Evolutionary conservation across 176 grass and related monocot genomes (phyloP), one percentile per base, ranked within the genome.

Genomic region (Alopecurus myosuroides): DNA sequence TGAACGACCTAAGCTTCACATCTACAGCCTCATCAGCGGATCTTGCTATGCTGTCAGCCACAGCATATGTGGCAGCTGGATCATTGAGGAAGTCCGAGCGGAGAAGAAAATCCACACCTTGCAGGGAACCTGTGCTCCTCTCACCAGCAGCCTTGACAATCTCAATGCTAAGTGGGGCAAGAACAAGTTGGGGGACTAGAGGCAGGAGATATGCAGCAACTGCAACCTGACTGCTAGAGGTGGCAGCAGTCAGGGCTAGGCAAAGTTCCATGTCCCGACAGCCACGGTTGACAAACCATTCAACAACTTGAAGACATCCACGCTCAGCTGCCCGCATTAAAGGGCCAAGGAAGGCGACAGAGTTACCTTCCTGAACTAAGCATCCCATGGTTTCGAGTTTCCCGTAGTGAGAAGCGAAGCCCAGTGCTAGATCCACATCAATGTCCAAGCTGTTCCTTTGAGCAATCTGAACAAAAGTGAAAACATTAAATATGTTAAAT

Each of bases 221-320:
- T 19, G 65, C 83, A 50, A 92, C 64, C 88, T 96, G 93, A 42
- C 89, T 92, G 50, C 86, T 82, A 68, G 97, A 95, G 70, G 94
- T 93, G 20, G 97, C 93, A 17, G 97, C 91, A 28, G 94, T 96
- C 25, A 99, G 86, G 8, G 97, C 97, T 22, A 99, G 86, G 78
- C 94, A 99, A 41, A 99, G 91, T 78, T 99, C 97, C 97, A 96
- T 96, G 77, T 99, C 97, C 49, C 88, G 89, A 67, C 94, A 99
- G 22, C 97, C 97, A 23, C 83, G 91, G 75, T 86, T 87, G 4
- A 94, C 94, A 25, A 99, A 99, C 93, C 93, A 96, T 77, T 92
- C 81, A 2, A 99, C 91, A 78, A 99, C 97, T 82, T 91, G 86
- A 14, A 96, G 85, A 52, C 88, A 92, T 11, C 93, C 91, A 31